Evolutionary conservation across 208 protist species (phyloP).

Genomic region (Wallacemonas collosoma): DNA sequence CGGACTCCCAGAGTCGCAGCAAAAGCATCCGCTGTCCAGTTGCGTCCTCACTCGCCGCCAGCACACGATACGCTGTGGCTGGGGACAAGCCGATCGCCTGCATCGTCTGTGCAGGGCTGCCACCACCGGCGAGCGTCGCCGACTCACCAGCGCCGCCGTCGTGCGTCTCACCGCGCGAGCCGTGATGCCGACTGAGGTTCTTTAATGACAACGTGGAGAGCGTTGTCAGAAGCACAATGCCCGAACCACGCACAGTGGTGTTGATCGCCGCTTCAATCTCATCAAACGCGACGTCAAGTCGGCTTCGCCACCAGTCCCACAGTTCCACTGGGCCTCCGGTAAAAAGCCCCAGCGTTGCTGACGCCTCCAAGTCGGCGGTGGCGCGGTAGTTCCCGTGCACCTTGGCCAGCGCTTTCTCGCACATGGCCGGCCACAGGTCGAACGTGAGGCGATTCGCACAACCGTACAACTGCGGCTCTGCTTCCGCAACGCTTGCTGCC

Average conservation of each 20-base stretch:
- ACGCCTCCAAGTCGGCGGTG: constrained; percentile 27
- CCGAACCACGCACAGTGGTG: constrained; percentile 47
- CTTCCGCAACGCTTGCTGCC: too few species aligned
- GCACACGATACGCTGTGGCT: constrained; percentile 54
- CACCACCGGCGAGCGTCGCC: neutral
- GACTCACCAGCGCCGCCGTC: neutral
- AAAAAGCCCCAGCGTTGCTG: constrained; percentile 38
- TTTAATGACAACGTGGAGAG: constrained; percentile 17
- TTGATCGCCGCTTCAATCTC: constrained; percentile 60
- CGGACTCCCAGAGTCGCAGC: constrained; percentile 47
- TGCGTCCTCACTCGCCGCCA: constrained; percentile 40
- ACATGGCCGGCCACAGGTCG: constrained; percentile 71
- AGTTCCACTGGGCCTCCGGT: constrained; percentile 70
- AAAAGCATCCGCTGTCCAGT: constrained; percentile 44
- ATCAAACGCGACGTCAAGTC: constrained; percentile 29
- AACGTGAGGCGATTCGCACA: constrained; percentile 30
- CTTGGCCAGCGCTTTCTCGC: constrained; percentile 86
- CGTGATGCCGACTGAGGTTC: neutral
- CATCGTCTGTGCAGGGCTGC: neutral
- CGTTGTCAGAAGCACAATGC: constrained; percentile 54
- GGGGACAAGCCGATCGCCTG: constrained; percentile 29
- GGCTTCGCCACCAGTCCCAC: constrained; percentile 61
- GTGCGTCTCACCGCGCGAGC: neutral
- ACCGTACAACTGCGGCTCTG: constrained; percentile 26
- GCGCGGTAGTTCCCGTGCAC: constrained; percentile 52